These are phyloP conservation scores for Limnanthes douglasii DNA, from an alignment of 345 rosid genomes.

Conservation along the genomic window DNA sequence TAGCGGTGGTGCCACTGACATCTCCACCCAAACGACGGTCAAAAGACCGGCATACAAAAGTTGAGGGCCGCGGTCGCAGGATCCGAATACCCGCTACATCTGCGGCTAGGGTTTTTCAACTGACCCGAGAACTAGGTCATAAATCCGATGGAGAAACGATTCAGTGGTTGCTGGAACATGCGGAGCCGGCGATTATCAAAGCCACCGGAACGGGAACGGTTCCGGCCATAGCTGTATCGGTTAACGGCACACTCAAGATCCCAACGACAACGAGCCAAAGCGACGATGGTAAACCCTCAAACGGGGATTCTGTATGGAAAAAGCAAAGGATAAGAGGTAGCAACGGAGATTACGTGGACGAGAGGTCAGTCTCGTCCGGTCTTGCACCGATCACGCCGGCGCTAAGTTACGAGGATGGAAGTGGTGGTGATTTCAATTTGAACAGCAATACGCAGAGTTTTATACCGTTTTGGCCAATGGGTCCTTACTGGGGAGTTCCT, in stretches of 20 bases:
- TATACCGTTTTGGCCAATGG: constrained; percentile 45
- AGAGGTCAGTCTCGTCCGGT: constrained; percentile 34
- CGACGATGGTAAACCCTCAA: constrained; percentile 9
- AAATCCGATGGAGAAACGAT: constrained; percentile 76
- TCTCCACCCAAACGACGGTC: constrained; percentile 20
- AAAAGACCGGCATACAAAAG: constrained; percentile 79
- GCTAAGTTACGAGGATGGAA: constrained; percentile 10
- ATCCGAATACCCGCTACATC: constrained; percentile 60
- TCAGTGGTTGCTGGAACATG: constrained; percentile 53
- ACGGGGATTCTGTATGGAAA: constrained; percentile 10
- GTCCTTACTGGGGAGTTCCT: constrained; percentile 8
- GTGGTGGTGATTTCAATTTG: constrained; percentile 1
- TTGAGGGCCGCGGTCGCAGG: constrained; percentile 80
- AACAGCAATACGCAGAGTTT: constrained; percentile 18
- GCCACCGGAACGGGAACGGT: constrained; percentile 68
- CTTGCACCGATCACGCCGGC: constrained; percentile 32
- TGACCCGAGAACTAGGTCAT: constrained; percentile 61
- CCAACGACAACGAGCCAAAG: constrained; percentile 28
- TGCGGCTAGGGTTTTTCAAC: constrained; percentile 76
- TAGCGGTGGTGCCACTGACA: constrained; percentile 7
- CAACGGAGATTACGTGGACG: constrained; percentile 32
- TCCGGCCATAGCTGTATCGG: constrained; percentile 74
- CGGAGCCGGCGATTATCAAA: constrained; percentile 58
- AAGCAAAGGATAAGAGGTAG: constrained; percentile 35
- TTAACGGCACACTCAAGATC: constrained; percentile 53